Evolutionary conservation across 192 early-diverging fungal species (phyloP).

Genomic region (Podila clonocystis): DNA sequence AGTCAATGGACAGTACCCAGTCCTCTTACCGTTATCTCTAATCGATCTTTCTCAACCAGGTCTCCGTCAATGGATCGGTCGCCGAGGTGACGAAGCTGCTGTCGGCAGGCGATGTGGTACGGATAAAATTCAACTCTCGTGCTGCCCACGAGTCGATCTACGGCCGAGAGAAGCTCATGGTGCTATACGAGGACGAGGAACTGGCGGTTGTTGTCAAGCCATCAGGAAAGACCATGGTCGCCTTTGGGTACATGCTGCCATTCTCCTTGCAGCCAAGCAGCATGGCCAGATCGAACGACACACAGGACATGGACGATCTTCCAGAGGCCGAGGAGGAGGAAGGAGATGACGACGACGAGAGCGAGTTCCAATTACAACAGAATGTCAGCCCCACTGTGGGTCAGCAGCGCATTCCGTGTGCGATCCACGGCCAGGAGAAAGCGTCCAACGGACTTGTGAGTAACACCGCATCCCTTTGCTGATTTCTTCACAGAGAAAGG

Average conservation of each 20-base stretch:
- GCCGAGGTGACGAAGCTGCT: conserved; percentile 61
- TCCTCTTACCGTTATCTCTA: not conserved
- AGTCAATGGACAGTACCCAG: not conserved
- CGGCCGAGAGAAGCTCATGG: conserved; percentile 54
- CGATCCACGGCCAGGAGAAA: conserved; percentile 66
- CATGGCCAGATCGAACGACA: not conserved
- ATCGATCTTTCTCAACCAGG: conserved; percentile 18
- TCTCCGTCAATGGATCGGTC: conserved; percentile 63
- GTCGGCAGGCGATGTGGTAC: conserved; percentile 56
- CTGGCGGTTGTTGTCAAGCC: conserved; percentile 67
- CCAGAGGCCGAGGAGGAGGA: not conserved
- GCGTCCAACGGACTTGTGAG: conserved; percentile 57
- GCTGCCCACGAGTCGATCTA: conserved; percentile 55
- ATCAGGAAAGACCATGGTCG: conserved; percentile 57
- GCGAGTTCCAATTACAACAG: conserved; percentile 43
- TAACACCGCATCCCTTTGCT: no score
- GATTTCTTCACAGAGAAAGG: not conserved
- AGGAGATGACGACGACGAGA: not conserved
- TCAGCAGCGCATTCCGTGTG: conserved; percentile 27
- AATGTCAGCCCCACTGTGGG: conserved; percentile 37
- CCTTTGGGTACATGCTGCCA: conserved; percentile 39
- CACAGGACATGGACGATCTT: conserved; percentile 11
- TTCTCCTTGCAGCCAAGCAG: conserved; percentile 26
- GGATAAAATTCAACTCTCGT: conserved; percentile 53
- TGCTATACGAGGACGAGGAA: conserved; percentile 63